Conservation (phyloP, 352 stramenopile species). For the Phytophthora sp. region DNA sequence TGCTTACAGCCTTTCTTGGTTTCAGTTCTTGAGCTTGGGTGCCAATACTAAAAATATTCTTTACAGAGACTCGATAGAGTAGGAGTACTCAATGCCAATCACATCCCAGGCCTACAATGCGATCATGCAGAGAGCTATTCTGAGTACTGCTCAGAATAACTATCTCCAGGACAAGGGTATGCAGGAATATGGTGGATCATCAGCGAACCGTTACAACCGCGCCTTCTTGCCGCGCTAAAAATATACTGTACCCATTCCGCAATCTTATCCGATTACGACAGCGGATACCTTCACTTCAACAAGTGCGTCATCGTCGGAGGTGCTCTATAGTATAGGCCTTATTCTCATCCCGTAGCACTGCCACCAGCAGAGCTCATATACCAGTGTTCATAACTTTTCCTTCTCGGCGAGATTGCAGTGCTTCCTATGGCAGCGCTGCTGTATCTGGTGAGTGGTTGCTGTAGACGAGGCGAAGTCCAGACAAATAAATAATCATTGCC, state of each 20-base stretch:
- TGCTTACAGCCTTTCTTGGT: conserved; percentile 32
- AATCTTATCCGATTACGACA: conserved; percentile 19
- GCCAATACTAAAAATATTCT: conserved; percentile 34
- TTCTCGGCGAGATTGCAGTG: too few relatives aligned
- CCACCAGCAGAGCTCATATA: too few relatives aligned
- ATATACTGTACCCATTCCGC: conserved; percentile 12
- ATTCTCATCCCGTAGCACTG: too few relatives aligned
- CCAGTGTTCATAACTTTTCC: too few relatives aligned
- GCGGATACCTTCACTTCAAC: too few relatives aligned
- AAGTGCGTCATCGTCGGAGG: too few relatives aligned
- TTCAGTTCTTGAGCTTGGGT: conserved; percentile 2
- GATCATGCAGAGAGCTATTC: conserved; percentile 24
- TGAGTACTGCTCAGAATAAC: not conserved
- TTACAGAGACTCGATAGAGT: not conserved
- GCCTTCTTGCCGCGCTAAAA: too few relatives aligned
- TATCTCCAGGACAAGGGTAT: too few relatives aligned
- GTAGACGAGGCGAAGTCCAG: conserved; percentile 14
- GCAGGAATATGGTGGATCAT: too few relatives aligned
- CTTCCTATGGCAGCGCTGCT: too few relatives aligned
- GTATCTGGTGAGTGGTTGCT: too few relatives aligned
- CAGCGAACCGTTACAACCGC: not conserved
- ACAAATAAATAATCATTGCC: conserved; percentile 6
- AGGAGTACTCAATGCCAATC: not conserved
- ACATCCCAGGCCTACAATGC: conserved; percentile 14
- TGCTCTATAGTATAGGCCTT: too few relatives aligned